Evolutionary conservation across 495 filamentous ascomycete genomes (phyloP), one percentile per base, ranked within the genome.

Genomic region (Filosporella fistucella): DNA sequence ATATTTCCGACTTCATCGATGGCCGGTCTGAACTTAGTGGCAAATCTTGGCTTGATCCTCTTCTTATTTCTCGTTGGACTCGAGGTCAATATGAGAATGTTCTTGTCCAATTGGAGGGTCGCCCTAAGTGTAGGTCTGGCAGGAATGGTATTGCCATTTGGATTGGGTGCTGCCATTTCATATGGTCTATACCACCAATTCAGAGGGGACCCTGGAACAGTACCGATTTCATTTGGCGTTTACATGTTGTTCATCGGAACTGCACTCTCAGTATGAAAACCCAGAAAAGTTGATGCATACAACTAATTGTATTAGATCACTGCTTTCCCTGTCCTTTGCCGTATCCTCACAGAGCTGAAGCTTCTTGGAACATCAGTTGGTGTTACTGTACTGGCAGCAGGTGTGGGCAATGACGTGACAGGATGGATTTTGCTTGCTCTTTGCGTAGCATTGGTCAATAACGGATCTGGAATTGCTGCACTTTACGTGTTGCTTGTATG

Each of bases 341-440:
- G 93, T 51, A 98, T 98, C 49, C 68, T 98, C 49, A 90, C 88
- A 5, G 93, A 96, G 67, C 74, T 96, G 52, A 95, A 96, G 53
- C 71, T 98, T 39, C 79, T 98, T 12, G 70, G 76, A 28, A 93
- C 88, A 2, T 74, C 83, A 8, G 93, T 96, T 13, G 93, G 93
- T 51, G 80, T 95, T 24, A 94, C 94, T 34, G 87, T 91, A 23
- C 71, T 98, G 13, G 91, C 93, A 12, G 93, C 93, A 9, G 93
- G 93, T 26, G 91, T 96, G 24, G 91, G 91, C 9, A 98, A 98
- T 53, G 93, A 98, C 58, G 90, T 97, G 18, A 59, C 56, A 7
- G 93, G 91, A 30, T 98, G 91, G 91, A 81, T 98, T 53, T 70
- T 98, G 22, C 82, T 98, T 7, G 91, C 91, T 2, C 80, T 98